A percentile compares a stretch with the other conserved stretches of the same genome.
phyloP scores from a whole-genome alignment of 2,329 filamentous ascomycete species.

The Nigrospora oryzae region DNA sequence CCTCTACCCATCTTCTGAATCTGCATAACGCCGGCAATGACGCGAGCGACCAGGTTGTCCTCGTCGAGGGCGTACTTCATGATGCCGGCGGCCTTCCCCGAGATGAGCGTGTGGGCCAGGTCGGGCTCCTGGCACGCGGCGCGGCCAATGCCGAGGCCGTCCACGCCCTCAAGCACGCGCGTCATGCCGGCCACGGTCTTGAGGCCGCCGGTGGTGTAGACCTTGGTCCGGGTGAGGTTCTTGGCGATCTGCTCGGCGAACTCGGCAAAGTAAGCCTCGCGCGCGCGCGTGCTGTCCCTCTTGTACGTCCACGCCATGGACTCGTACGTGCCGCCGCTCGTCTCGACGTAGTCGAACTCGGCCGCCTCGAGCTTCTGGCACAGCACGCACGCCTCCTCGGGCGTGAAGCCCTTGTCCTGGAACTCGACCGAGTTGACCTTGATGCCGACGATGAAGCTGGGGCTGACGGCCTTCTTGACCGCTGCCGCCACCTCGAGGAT shows the following conservation, averaged over 20 bases:
- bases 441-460: slow-evolving; percentile 39
- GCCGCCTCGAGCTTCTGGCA: slow-evolving; percentile 38
- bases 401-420: slow-evolving; percentile 39
- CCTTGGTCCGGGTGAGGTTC: slow-evolving; percentile 36
- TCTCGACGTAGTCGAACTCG: slow-evolving; percentile 48
- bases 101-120: slow-evolving; percentile 33
- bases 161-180: slow-evolving; percentile 39
- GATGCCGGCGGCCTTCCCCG: slow-evolving; percentile 35
- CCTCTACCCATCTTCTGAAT: slow-evolving; percentile 23
- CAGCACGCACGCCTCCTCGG: slow-evolving; percentile 39
- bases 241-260: slow-evolving; percentile 42
- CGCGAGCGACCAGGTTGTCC: slow-evolving; percentile 34
- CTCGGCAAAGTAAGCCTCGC: slow-evolving; percentile 50
- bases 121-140: slow-evolving; percentile 40
- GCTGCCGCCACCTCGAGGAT: slow-evolving; percentile 34
- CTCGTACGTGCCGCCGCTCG: slow-evolving; percentile 51
- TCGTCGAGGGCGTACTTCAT: slow-evolving; percentile 36
- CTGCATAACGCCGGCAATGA: slow-evolving; percentile 36
- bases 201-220: slow-evolving; percentile 46
- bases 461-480: slow-evolving; percentile 20
- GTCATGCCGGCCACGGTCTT: slow-evolving; percentile 45
- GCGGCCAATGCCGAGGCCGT: slow-evolving; percentile 47
- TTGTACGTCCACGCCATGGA: slow-evolving; percentile 32
- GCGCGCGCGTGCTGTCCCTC: slow-evolving; percentile 43
- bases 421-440: slow-evolving; percentile 53